phyloP scores from a whole-genome alignment of 805 yeast species.

The Pichia cephalocereana region DNA sequence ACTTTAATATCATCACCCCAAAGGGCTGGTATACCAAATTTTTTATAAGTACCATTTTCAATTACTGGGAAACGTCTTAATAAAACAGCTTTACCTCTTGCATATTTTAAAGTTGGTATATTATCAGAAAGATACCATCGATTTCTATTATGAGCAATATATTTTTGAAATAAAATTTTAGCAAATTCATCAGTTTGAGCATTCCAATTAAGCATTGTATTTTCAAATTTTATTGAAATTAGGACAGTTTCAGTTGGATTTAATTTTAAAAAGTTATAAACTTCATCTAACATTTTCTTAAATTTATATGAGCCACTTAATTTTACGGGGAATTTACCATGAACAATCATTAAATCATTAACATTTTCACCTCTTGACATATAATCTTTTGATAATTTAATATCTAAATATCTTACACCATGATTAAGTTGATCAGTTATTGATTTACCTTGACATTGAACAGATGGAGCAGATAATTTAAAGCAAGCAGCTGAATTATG shows the following conservation, averaged over 20 bases:
- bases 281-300: constrained; percentile 41
- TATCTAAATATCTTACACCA: constrained; percentile 70
- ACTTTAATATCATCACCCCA: constrained; percentile 61
- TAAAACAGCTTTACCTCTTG: constrained; percentile 56
- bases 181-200: constrained; percentile 56
- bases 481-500: constrained; percentile 73
- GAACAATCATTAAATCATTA: constrained; percentile 56
- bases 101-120: constrained; percentile 52
- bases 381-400: constrained; percentile 53
- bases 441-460: constrained; percentile 61
- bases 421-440: constrained; percentile 54
- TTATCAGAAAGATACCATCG: constrained; percentile 51
- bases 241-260: constrained; percentile 54
- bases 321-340: constrained; percentile 68
- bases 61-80: constrained; percentile 66
- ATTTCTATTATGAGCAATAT: constrained; percentile 38
- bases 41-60: constrained; percentile 28
- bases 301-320: constrained; percentile 49
- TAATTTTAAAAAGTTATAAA: constrained; percentile 45
- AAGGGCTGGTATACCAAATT: constrained; percentile 60
- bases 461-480: constrained; percentile 56
- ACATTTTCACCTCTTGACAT: constrained; percentile 30
- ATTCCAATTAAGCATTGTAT: constrained; percentile 52
- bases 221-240: constrained; percentile 68
- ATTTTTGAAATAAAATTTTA: constrained; percentile 49